These are phyloP conservation scores for Musa schizocarpa DNA, from an alignment of 176 grass and related monocot species.

Conservation along the genomic window DNA sequence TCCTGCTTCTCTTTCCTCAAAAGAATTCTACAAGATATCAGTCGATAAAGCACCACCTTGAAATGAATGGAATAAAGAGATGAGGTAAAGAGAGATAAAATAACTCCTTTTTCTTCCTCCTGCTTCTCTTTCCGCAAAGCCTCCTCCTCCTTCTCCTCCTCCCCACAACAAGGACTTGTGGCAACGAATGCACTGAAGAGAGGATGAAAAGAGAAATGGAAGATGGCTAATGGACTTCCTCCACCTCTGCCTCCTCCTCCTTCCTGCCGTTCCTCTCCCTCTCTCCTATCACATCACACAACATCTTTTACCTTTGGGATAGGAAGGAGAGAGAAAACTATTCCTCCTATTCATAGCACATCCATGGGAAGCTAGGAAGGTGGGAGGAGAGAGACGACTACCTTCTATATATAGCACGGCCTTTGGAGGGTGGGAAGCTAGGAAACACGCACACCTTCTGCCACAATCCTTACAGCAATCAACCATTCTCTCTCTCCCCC, in stretches of 20 bases:
- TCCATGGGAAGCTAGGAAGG: neutral
- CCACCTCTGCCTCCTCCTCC: neutral
- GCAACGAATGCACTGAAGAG: too few species aligned
- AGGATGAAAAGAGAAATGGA: neutral
- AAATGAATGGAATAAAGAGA: neutral
- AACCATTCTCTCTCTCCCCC: too few species aligned
- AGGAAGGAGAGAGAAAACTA: neutral
- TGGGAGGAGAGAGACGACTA: neutral
- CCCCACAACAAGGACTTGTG: neutral
- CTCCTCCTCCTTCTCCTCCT: too few species aligned
- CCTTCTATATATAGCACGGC: too few species aligned
- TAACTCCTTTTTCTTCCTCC: neutral
- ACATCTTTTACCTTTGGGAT: neutral
- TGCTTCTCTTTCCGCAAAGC: too few species aligned
- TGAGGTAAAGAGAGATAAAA: neutral
- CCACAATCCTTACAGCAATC: too few species aligned
- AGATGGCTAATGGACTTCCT: neutral
- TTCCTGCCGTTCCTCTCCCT: neutral
- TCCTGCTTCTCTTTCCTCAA: too few species aligned
- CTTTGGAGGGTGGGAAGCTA: too few species aligned
- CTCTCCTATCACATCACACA: neutral
- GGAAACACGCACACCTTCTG: too few species aligned
- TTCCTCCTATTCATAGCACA: neutral
- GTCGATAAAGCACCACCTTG: too few species aligned
- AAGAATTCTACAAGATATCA: too few species aligned